Evolutionary conservation across 1,139 yeast genomes (phyloP).

Genomic region (Geotrichum histeridarum): DNA sequence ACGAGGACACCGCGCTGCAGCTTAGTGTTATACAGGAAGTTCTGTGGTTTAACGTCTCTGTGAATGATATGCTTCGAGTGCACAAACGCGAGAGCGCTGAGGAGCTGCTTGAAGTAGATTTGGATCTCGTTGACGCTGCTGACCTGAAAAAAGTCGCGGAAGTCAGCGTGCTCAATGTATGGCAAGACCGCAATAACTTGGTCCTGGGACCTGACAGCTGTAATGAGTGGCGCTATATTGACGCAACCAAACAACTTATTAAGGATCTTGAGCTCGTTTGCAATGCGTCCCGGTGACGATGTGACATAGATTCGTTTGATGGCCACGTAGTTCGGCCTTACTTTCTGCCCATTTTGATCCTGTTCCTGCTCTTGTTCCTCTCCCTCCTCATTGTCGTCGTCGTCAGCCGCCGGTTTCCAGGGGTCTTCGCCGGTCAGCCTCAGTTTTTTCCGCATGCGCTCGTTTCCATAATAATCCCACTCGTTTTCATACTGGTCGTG

Average conservation of each 20-base stretch:
- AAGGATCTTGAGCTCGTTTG: conserved; percentile 75
- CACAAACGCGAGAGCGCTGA: conserved; percentile 69
- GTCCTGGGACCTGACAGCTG: conserved; percentile 80
- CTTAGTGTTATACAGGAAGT: conserved; percentile 73
- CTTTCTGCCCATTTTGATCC: conserved; percentile 18
- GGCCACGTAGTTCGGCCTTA: conserved; percentile 62
- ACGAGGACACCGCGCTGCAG: conserved; percentile 78
- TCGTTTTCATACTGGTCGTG: conserved; percentile 32
- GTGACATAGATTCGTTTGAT: conserved; percentile 91
- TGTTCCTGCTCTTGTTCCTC: background rate
- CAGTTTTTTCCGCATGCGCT: background rate
- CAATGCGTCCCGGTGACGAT: conserved; percentile 85
- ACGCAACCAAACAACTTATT: conserved; percentile 62
- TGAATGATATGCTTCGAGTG: conserved; percentile 76
- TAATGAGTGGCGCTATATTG: conserved; percentile 81
- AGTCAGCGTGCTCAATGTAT: conserved; percentile 85
- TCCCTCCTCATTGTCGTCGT: background rate
- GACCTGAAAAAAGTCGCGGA: conserved; percentile 74
- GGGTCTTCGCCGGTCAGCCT: background rate
- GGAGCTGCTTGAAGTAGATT: conserved; percentile 70
- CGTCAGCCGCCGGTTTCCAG: background rate
- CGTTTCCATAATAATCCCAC: conserved; percentile 24
- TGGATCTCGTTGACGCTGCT: conserved; percentile 75
- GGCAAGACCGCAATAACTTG: conserved; percentile 92
- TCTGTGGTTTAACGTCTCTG: conserved; percentile 78